A percentile compares a stretch with the other conserved stretches of the same genome.
Conservation (phyloP, 495 filamentous ascomycete species). For the Annulohypoxylon maeteangense region DNA sequence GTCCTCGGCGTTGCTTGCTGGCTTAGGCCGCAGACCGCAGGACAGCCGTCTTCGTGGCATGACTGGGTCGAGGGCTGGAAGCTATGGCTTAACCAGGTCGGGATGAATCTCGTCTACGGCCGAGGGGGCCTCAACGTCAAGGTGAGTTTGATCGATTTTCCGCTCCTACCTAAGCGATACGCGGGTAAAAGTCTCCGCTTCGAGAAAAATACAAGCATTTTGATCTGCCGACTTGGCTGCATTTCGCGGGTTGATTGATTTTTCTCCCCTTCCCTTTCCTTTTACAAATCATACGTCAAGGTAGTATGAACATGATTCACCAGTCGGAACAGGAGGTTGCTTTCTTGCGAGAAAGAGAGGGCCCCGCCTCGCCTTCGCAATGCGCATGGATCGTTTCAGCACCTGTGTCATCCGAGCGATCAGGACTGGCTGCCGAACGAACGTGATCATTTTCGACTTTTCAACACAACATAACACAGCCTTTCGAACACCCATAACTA, state of each 20-base stretch:
- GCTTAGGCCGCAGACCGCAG: conserved; percentile 61
- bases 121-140: conserved; percentile 70
- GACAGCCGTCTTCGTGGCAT: conserved; percentile 62
- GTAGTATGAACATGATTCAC: conserved; percentile 24
- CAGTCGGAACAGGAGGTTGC: conserved; percentile 18
- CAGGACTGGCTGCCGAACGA: conserved; percentile 11
- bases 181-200: conserved; percentile 21
- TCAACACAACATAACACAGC: neutral
- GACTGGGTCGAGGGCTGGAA: conserved; percentile 67
- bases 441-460: conserved; percentile 10
- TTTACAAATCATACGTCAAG: conserved; percentile 10
- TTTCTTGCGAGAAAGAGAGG: conserved; percentile 3
- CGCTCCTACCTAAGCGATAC: neutral
- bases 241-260: neutral
- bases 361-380: conserved; percentile 14
- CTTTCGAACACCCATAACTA: conserved; percentile 5
- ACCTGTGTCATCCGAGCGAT: conserved; percentile 30
- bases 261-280: neutral
- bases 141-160: conserved; percentile 42
- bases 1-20: conserved; percentile 74
- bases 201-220: conserved; percentile 23
- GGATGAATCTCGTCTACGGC: conserved; percentile 71
- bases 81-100: conserved; percentile 68
- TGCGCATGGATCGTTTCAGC: conserved; percentile 35
- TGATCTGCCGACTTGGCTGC: conserved; percentile 36